Evolutionary conservation across 139 green algal species (phyloP).

Genomic region (Micractinium conductrix): DNA sequence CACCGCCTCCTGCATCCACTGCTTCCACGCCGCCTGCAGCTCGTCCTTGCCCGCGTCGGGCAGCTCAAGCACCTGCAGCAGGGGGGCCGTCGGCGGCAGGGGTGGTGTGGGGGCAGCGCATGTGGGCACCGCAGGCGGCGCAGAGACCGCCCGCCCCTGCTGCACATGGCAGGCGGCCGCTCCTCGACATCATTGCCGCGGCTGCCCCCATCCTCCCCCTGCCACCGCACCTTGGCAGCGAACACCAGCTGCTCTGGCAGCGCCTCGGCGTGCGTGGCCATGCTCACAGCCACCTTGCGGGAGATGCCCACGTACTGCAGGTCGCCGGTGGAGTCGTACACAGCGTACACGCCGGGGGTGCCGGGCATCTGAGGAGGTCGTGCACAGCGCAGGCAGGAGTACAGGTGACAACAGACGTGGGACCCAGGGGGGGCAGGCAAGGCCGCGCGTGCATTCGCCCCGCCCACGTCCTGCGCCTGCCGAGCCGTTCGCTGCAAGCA

Average conservation of each 20-base stretch:
- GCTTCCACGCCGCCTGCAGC: conserved; percentile 84
- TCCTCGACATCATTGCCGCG: too few species aligned
- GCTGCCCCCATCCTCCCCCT: too few species aligned
- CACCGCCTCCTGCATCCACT: conserved; percentile 82
- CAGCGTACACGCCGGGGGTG: conserved; percentile 74
- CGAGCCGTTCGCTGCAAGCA: too few species aligned
- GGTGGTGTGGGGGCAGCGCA: too few species aligned
- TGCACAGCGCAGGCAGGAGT: neutral
- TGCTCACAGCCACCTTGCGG: conserved; percentile 61
- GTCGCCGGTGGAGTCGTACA: conserved; percentile 60
- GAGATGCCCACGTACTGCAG: conserved; percentile 81
- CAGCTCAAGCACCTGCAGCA: conserved; percentile 54
- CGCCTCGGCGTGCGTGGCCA: conserved; percentile 72
- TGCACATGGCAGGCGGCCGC: too few species aligned
- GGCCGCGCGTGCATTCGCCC: too few species aligned
- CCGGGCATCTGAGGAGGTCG: conserved; percentile 13
- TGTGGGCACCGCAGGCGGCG: too few species aligned
- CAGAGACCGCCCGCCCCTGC: too few species aligned
- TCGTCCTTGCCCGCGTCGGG: conserved; percentile 64
- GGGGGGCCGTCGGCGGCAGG: too few species aligned
- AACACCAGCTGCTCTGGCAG: conserved; percentile 72
- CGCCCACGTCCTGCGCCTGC: too few species aligned
- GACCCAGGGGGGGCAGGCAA: neutral
- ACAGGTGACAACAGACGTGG: neutral
- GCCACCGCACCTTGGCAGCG: conserved; percentile 1